Evolutionary conservation across 2,329 filamentous ascomycete genomes (phyloP), one percentile per base, ranked within the genome.

Genomic region (Pseudogymnoascus sp.): DNA sequence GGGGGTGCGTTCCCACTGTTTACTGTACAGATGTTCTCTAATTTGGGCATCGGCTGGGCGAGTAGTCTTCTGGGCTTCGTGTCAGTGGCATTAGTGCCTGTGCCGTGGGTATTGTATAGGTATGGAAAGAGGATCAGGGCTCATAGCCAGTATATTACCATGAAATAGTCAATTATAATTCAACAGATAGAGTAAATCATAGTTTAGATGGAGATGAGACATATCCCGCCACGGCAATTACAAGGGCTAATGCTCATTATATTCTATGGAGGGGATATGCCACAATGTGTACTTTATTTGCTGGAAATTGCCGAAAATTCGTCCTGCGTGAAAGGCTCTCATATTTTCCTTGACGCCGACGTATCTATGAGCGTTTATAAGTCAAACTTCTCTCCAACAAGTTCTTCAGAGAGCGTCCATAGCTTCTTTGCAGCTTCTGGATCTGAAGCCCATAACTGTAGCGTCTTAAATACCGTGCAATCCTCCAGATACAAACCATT

Each of bases 71-170:
- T 78, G 19, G 76, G 70, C 0, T 76, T 78, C 56, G 70, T 79
- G 5, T 75, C 56, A 4, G 21, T 63, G 14, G 62, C 56, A 26
- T 71, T 78, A 69, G 70, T 72, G 1, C 75, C 74, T 2, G 71
- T 79, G 16, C 78, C 78, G n/a, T 79, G 74, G 64, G 56, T 76
- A 2, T 71, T 78, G 16, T 78, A 74, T 61, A 65, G 59, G 16
- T 76, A 70, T 59, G 75, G 74, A 7, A 66, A 69, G n/a, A 66
- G 62, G 47, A 70, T 76, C 37, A 67, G 74, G 35, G 61, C 47
- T 1, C 61, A 60, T 21, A 60, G 61, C 13, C 47, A 60, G 44
- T 63, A 63, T 60, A 59, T 59, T 26, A 60, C 50, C 24, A 40
- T 60, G 7, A 59, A 60, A 35, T 21, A 42, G 19, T 40, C 7